Evolutionary conservation across 257 asterid species (phyloP), one percentile per base, ranked within the genome.

Genomic region (Solanum appendiculatum): DNA sequence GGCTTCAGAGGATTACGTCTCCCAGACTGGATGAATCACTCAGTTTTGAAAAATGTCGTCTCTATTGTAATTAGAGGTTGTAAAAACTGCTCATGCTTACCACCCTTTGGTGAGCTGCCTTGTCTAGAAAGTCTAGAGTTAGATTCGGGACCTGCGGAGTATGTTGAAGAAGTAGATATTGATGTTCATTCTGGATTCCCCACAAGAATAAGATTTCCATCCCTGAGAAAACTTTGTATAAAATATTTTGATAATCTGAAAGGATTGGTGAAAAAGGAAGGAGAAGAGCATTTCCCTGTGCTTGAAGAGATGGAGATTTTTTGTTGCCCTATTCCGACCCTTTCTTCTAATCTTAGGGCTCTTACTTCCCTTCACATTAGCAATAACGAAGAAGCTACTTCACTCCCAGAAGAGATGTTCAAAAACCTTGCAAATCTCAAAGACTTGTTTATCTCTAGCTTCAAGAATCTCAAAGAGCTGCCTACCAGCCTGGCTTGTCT

Each of bases 191-290:
- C n/a, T n/a, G n/a, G 9, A 64, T n/a, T n/a, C n/a, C n/a, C n/a
- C n/a, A n/a, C n/a, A n/a, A n/a, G n/a, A n/a, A n/a, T n/a, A n/a
- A 48, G 34, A n/a, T 91, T 88, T 68, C 86, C 86, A 29, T 81
- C 77, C 5, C 18, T 88, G 16, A 34, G 69, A 14, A 3, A 3
- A 5, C 86, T 91, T 7, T 0, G 0, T 1, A 82, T 88, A 72
- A 0, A 3, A 10, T n/a, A n/a, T n/a, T 85, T 89, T 7, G 82
- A 34, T 27, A 44, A 68, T 69, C 89, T 89, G 25, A 87, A 78
- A 85, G 87, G 88, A 40, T 68, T 91, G 25, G 21, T 39, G 58
- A 58, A 9, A 77, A 3, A 36, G 66, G 64, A 60, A 82, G 84
- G 25, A 42, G 33, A n/a, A 48, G 66, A 31, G 31, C 31, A 73